A percentile compares a stretch with the other conserved stretches of the same genome.
phyloP scores from a whole-genome alignment of 163 green algal species.

The Chloromonas sp. region DNA sequence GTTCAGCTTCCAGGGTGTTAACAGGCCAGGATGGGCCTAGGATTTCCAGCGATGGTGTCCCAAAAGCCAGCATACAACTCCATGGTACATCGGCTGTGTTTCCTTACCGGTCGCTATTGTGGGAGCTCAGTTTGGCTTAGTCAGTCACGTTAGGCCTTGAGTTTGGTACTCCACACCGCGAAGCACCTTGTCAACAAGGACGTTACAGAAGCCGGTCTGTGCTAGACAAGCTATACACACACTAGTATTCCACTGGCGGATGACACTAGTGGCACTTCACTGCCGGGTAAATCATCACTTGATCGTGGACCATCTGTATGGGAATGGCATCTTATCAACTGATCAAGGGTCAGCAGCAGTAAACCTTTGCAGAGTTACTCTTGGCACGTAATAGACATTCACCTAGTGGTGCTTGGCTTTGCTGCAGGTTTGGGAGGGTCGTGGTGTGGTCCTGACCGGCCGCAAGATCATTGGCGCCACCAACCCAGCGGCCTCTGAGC shows the following conservation, averaged over 20 bases:
- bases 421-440: slow-evolving; percentile 76
- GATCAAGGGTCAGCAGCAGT: background rate
- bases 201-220: too few species aligned
- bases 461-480: slow-evolving; percentile 66
- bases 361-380: background rate
- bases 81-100: background rate
- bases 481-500: slow-evolving; percentile 60
- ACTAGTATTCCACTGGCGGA: too few species aligned
- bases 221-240: too few species aligned
- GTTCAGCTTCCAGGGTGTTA: background rate
- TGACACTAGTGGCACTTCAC: background rate
- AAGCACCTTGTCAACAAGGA: too few species aligned
- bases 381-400: slow-evolving; percentile 4
- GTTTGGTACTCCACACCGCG: too few species aligned
- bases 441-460: slow-evolving; percentile 58
- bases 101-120: too few species aligned
- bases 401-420: slow-evolving; percentile 32
- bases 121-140: too few species aligned
- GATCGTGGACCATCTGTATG: background rate
- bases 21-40: background rate
- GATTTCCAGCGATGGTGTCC: background rate
- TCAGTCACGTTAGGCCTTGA: too few species aligned
- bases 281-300: background rate
- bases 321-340: background rate
- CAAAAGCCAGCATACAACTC: background rate